These are phyloP conservation scores for Cerioporus squamosus DNA, from an alignment of 1,284 basidiomycete genomes.

Conservation along the genomic window DNA sequence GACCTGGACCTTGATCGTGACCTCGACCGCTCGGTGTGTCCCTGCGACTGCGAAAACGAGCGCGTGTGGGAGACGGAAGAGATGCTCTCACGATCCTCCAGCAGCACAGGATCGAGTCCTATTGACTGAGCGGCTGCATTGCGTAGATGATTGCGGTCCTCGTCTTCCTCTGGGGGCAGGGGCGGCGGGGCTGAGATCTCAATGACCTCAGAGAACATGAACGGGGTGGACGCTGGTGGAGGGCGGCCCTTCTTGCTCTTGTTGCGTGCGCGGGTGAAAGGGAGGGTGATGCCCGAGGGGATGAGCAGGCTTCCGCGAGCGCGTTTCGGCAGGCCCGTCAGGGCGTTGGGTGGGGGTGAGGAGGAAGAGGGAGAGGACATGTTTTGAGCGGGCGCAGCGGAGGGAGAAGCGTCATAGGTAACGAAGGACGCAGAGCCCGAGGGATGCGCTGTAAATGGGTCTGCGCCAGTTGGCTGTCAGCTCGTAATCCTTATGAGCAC, in stretches of 20 bases:
- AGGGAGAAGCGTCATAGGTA: slow-evolving; percentile 29
- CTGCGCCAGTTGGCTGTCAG: slow-evolving; percentile 23
- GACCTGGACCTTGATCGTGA: slow-evolving; percentile 21
- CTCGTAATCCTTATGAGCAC: slow-evolving; percentile 7
- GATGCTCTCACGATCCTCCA: slow-evolving; percentile 33
- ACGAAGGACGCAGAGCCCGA: slow-evolving; percentile 33
- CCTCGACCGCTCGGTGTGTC: slow-evolving; percentile 26
- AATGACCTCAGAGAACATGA: slow-evolving; percentile 69
- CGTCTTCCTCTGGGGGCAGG: slow-evolving; percentile 58
- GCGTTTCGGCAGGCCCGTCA: slow-evolving; percentile 24
- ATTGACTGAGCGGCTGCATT: slow-evolving; percentile 77
- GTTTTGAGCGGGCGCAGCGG: slow-evolving; percentile 11
- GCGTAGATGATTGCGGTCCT: slow-evolving; percentile 71
- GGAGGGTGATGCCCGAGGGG: slow-evolving; percentile 20
- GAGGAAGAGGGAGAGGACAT: slow-evolving; percentile 18
- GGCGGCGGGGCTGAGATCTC: slow-evolving; percentile 62
- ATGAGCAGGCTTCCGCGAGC: slow-evolving; percentile 28
- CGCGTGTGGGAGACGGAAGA: slow-evolving; percentile 19
- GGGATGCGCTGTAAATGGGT: slow-evolving; percentile 37
- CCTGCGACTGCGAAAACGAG: slow-evolving; percentile 21
- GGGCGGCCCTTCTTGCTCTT: slow-evolving; percentile 45
- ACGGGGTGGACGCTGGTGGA: slow-evolving; percentile 29
- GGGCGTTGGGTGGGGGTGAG: too few species aligned
- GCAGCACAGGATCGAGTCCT: slow-evolving; percentile 52
- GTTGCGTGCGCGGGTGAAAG: slow-evolving; percentile 44